Percentiles rank a stretch among this genome's conserved stretches.
These are phyloP conservation scores for Teunomyces barrocoloradensis DNA, from an alignment of 805 yeast species.

Conservation along the genomic window DNA sequence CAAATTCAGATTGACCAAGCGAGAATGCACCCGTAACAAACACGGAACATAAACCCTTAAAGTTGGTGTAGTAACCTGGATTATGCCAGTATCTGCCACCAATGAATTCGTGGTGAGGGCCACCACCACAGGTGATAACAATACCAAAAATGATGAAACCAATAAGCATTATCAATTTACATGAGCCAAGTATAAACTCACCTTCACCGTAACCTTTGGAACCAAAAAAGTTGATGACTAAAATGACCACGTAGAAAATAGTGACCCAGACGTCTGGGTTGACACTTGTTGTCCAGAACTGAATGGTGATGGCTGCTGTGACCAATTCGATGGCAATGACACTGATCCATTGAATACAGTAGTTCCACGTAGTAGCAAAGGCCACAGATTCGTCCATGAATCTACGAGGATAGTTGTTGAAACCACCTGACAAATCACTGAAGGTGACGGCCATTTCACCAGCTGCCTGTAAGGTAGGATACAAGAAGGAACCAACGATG, in stretches of 20 bases:
- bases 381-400: conserved; percentile 57
- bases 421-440: conserved; percentile 59
- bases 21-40: conserved; percentile 42
- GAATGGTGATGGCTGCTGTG: conserved; percentile 60
- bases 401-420: conserved; percentile 53
- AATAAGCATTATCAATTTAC: conserved; percentile 34
- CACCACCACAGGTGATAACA: conserved; percentile 36
- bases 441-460: conserved; percentile 59
- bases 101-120: conserved; percentile 24
- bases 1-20: conserved; percentile 41
- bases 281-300: conserved; percentile 52
- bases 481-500: conserved; percentile 34
- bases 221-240: conserved; percentile 45
- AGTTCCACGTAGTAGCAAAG: conserved; percentile 62
- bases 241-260: conserved; percentile 47
- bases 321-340: conserved; percentile 64
- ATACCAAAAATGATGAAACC: conserved; percentile 44
- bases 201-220: conserved; percentile 48
- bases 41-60: conserved; percentile 40
- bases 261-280: conserved; percentile 58
- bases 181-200: conserved; percentile 38
- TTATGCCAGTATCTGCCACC: conserved; percentile 44
- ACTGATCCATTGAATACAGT: conserved; percentile 61
- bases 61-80: conserved; percentile 36
- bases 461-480: conserved; percentile 39